Evolutionary conservation across 1,284 basidiomycete genomes (phyloP).

Genomic region (Sporisorium reilianum): DNA sequence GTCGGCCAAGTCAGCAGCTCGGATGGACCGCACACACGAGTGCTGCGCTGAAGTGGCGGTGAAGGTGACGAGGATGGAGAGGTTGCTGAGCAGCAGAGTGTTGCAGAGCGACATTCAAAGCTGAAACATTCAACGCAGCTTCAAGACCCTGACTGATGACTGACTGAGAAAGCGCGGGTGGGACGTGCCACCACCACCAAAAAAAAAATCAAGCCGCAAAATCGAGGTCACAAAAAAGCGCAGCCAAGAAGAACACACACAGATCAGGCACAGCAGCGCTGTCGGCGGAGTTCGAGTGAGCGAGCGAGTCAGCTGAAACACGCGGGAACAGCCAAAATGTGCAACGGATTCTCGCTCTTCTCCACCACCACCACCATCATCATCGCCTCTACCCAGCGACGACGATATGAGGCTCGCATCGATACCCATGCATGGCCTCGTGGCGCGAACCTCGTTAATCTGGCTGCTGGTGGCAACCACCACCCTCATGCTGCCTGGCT

Average conservation of each 20-base stretch:
- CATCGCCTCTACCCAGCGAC: background rate
- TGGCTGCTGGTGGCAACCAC: constrained; percentile 18
- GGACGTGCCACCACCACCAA: background rate
- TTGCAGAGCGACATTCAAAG: background rate
- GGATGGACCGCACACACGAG: background rate
- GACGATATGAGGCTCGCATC: constrained; percentile 39
- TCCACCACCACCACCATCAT: background rate
- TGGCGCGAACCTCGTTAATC: background rate
- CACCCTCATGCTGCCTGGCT: constrained; percentile 8
- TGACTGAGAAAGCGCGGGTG: background rate
- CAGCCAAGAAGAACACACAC: background rate
- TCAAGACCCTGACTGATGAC: constrained; percentile 8
- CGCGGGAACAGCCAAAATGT: background rate
- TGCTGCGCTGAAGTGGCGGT: too few species aligned
- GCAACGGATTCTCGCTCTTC: background rate
- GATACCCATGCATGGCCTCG: constrained; percentile 17
- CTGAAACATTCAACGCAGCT: background rate
- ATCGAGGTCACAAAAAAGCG: constrained; percentile 6
- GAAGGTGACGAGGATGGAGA: background rate
- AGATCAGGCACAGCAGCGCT: background rate
- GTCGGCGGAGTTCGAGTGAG: too few species aligned
- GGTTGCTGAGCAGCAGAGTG: background rate
- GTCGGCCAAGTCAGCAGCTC: constrained; percentile 1
- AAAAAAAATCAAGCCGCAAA: background rate
- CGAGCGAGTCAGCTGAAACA: background rate